Evolutionary conservation across 192 early-diverging fungal species (phyloP).

Genomic region (Entomortierella chlamydospora): DNA sequence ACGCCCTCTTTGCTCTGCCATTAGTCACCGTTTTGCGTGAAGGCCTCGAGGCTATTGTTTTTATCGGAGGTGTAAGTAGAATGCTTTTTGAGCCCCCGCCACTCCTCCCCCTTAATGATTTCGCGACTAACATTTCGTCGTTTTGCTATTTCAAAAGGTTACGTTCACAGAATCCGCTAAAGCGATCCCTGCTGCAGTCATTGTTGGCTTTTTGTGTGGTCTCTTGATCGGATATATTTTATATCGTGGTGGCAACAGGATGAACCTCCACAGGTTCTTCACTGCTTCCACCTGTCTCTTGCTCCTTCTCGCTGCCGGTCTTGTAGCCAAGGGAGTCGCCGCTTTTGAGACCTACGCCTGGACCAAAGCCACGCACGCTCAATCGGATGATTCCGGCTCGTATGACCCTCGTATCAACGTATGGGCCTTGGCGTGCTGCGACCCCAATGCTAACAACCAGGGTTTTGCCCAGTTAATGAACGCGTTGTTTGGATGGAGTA

Average conservation of each 20-base stretch:
- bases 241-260: constrained; percentile 75
- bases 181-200: constrained; percentile 83
- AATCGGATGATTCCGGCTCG: constrained; percentile 21
- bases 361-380: constrained; percentile 30
- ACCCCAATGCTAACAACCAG: constrained; percentile 52
- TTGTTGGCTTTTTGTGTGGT: constrained; percentile 79
- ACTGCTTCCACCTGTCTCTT: constrained; percentile 74
- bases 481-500: constrained; percentile 83
- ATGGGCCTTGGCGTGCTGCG: constrained; percentile 74
- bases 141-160: no score
- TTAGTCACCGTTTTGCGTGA: constrained; percentile 88
- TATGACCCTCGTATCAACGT: constrained; percentile 50
- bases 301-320: constrained; percentile 84
- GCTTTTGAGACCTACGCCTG: constrained; percentile 56
- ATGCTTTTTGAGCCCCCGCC: no score
- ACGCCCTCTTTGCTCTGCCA: constrained; percentile 83
- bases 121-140: no score
- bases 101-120: no score
- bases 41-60: constrained; percentile 87
- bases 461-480: constrained; percentile 79
- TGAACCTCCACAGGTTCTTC: constrained; percentile 84
- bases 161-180: constrained; percentile 71
- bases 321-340: constrained; percentile 74
- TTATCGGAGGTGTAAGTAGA: constrained; percentile 83
- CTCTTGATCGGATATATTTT: constrained; percentile 75